Evolutionary conservation across 768 basidiomycete species (phyloP), one percentile per base, ranked within the genome.

Genomic region (Trametes villosa): DNA sequence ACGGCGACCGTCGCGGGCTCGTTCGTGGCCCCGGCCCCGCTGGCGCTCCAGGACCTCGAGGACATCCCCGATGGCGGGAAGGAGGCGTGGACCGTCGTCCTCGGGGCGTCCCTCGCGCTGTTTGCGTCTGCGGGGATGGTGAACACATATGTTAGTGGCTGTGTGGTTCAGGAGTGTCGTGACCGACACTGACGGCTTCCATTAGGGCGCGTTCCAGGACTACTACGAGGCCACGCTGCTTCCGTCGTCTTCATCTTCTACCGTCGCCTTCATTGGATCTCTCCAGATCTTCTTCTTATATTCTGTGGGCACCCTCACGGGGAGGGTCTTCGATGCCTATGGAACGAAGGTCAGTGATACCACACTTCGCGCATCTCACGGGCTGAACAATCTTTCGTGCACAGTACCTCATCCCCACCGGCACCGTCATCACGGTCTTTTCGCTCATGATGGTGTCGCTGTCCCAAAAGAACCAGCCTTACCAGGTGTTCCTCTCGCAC

Each of bases 401-500:
- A 30, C 51, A 70, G 68, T 57, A 66, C 27, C 59, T 70, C 34
- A 51, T 73, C 7, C 66, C 68, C 3, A 30, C 64, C 26, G 70
- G 70, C 5, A 63, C 67, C 17, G 34, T 70, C 9, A 50, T 71
- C 13, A 63, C 64, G 44, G 67, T 66, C 13, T 65, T 70, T 29
- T 64, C 68, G 8, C 54, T 70, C 15, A 68, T 71, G 65, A 68
- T 74, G 65, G 59, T 74, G 4, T 74, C 73, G 2, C 52, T 72
- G 15, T 59, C 63, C 18, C 59, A 70, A 41, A 59, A 64, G 18
- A 52, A 69, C 41, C 59, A 68, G 42, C 65, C 61, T 15, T 75
- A 71, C 55, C 71, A 75, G 50, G 61, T 71, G n/a, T 71, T 72
- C 51, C 68, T 75, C 26, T 67, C 69, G 8, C 74, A 75, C 49